Evolutionary conservation across 2,329 filamentous ascomycete species (phyloP).

Genomic region (Fusarium guadeloupense): DNA sequence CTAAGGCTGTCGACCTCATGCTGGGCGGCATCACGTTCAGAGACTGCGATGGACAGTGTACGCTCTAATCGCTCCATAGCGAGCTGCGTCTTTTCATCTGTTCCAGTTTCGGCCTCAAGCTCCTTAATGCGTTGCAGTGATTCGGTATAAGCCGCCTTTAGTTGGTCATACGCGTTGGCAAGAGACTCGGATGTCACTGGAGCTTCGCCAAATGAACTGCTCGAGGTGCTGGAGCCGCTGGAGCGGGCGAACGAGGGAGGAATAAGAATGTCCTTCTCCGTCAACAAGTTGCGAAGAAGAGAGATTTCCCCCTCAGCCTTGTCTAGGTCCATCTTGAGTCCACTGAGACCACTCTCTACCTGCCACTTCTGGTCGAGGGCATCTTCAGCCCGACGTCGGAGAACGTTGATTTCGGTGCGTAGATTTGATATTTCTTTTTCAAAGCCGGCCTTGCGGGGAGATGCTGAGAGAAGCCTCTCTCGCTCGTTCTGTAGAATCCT

Average conservation of each 20-base stretch:
- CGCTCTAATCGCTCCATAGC: constrained; percentile 73
- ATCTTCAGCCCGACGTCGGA: constrained; percentile 89
- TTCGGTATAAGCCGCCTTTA: constrained; percentile 75
- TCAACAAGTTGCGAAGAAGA: constrained; percentile 79
- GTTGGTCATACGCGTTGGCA: constrained; percentile 76
- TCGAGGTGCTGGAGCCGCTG: constrained; percentile 47
- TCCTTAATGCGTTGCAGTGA: constrained; percentile 73
- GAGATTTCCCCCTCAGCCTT: constrained; percentile 92
- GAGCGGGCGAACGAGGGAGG: constrained; percentile 66
- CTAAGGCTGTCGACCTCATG: constrained; percentile 71
- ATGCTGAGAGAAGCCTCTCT: constrained; percentile 73
- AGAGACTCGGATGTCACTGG: constrained; percentile 76
- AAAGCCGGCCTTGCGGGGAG: constrained; percentile 80
- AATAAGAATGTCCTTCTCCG: constrained; percentile 83
- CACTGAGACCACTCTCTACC: constrained; percentile 87
- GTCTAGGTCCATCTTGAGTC: constrained; percentile 95
- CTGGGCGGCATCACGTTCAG: constrained; percentile 76
- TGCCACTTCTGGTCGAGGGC: constrained; percentile 96
- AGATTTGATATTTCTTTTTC: constrained; percentile 83
- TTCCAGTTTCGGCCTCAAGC: constrained; percentile 62
- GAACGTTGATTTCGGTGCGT: constrained; percentile 82
- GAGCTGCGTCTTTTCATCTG: constrained; percentile 67
- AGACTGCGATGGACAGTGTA: constrained; percentile 73
- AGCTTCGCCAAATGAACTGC: constrained; percentile 45
- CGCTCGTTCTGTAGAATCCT: constrained; percentile 80